These are phyloP conservation scores for Pseudocohnilembus persalinus DNA, from an alignment of 169 alveolate species.

Conservation along the genomic window DNA sequence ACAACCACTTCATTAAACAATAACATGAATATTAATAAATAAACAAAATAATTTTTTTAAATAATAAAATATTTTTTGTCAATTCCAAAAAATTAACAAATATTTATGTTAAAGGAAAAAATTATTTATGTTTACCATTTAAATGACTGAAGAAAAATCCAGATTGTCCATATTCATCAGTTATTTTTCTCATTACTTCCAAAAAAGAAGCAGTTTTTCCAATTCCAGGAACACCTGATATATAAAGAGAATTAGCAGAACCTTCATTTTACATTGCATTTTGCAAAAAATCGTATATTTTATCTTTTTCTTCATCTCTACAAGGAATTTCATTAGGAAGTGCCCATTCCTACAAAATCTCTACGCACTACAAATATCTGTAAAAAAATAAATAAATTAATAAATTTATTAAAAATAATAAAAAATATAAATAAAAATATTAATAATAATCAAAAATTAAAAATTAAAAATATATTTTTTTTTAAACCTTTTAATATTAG, in stretches of 20 bases:
- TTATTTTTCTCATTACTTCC: constrained; percentile 45
- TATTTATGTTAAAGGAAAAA: neutral
- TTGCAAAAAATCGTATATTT: constrained; percentile 28
- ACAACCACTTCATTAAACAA: neutral
- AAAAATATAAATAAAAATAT: too few species aligned
- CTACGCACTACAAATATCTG: neutral
- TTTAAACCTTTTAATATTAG: neutral
- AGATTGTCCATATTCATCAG: constrained; percentile 25
- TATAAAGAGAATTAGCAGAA: constrained; percentile 30
- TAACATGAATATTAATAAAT: too few species aligned
- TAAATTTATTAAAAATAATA: too few species aligned
- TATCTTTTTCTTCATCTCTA: constrained; percentile 41
- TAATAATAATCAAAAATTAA: too few species aligned
- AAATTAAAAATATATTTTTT: too few species aligned
- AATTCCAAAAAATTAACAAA: too few species aligned
- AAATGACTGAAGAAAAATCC: constrained; percentile 28
- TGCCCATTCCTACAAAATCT: constrained; percentile 26
- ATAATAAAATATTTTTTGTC: too few species aligned
- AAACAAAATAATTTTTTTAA: too few species aligned
- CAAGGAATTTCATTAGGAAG: constrained; percentile 37
- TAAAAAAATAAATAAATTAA: too few species aligned
- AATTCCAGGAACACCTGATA: constrained; percentile 69
- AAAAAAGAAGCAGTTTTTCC: constrained; percentile 65
- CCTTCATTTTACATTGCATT: constrained; percentile 33
- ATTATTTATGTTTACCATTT: constrained; percentile 13